phyloP scores from a whole-genome alignment of 148 eudicot genomes.

The Vaccinium vitisidaea region DNA sequence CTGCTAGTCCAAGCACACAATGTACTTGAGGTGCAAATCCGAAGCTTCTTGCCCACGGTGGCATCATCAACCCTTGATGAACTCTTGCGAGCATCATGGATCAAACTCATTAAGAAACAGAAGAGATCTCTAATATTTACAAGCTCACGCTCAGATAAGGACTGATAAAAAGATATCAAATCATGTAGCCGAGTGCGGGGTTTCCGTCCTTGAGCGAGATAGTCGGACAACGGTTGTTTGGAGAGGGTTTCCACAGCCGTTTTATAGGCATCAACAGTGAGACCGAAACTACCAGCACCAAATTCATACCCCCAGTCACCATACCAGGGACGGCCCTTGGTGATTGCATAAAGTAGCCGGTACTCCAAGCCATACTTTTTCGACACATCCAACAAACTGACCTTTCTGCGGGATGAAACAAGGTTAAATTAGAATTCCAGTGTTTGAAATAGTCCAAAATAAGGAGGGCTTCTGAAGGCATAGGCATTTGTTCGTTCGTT shows the following conservation, averaged over 20 bases:
- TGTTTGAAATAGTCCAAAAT: background rate
- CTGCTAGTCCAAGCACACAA: conserved; percentile 61
- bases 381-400: conserved; percentile 97
- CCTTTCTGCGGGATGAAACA: conserved; percentile 51
- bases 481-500: background rate
- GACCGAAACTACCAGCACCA: conserved; percentile 80
- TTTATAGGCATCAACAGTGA: conserved; percentile 57
- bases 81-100: conserved; percentile 47
- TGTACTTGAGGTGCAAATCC: conserved; percentile 39
- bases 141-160: conserved; percentile 69
- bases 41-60: conserved; percentile 40
- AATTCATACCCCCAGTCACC: conserved; percentile 91
- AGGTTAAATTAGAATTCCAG: conserved; percentile 4
- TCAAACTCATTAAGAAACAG: conserved; percentile 52
- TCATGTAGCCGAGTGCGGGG: conserved; percentile 75
- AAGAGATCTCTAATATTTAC: conserved; percentile 72
- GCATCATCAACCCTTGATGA: conserved; percentile 24
- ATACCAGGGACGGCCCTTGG: conserved; percentile 81
- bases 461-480: background rate
- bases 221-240: conserved; percentile 47
- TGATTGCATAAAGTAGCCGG: conserved; percentile 70
- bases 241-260: conserved; percentile 59
- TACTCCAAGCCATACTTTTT: conserved; percentile 83
- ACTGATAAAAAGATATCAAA: conserved; percentile 68
- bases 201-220: conserved; percentile 62